These are phyloP conservation scores for Coccomyxa sp. DNA, from an alignment of 139 green algal genomes.

Conservation along the genomic window DNA sequence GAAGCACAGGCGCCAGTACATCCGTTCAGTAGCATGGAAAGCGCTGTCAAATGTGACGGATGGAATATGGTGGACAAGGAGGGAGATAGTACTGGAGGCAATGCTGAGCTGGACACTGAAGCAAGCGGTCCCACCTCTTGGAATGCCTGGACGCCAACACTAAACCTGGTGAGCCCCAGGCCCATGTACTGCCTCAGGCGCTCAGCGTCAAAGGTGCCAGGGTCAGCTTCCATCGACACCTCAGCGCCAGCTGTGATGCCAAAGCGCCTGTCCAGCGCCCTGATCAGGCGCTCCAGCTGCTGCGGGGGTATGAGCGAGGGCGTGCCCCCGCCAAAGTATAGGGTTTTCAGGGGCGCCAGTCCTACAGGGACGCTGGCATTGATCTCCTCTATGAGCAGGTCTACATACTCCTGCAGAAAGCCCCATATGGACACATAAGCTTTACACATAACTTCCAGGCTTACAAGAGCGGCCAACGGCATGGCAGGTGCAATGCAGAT, in stretches of 20 bases:
- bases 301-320: slow-evolving; percentile 81
- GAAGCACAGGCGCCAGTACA: too few relatives aligned
- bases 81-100: too few relatives aligned
- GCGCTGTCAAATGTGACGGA: too few relatives aligned
- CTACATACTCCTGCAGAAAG: slow-evolving; percentile 48
- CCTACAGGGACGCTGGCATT: slow-evolving; percentile 21
- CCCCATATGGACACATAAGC: too few relatives aligned
- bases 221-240: slow-evolving; percentile 91
- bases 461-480: too few relatives aligned
- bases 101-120: too few relatives aligned
- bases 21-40: too few relatives aligned
- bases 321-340: slow-evolving; percentile 91
- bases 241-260: slow-evolving; percentile 71
- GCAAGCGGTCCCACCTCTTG: too few relatives aligned
- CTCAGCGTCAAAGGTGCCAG: slow-evolving; percentile 85
- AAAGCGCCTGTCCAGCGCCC: slow-evolving; percentile 44
- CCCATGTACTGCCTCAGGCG: slow-evolving; percentile 67
- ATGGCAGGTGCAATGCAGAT: too few relatives aligned
- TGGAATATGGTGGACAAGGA: too few relatives aligned
- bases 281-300: slow-evolving; percentile 55
- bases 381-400: slow-evolving; percentile 68
- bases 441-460: too few relatives aligned
- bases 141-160: slow-evolving; percentile 81
- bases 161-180: slow-evolving; percentile 84
- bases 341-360: slow-evolving; percentile 49